These are phyloP conservation scores for Hypoxylon sp. DNA, from an alignment of 2,329 filamentous ascomycete genomes.

Conservation along the genomic window DNA sequence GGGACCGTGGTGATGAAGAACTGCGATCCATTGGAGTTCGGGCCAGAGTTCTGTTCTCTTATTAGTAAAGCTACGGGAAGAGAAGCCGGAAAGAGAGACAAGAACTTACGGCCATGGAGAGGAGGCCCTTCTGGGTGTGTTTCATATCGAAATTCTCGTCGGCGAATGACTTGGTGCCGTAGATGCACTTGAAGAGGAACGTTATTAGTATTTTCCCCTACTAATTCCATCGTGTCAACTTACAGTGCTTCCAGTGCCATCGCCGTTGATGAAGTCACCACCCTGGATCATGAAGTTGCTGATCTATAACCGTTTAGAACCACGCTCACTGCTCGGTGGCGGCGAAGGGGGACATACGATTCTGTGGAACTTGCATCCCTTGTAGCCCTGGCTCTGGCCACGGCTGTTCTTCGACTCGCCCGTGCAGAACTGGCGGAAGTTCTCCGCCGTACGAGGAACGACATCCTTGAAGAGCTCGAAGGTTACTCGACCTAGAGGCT, in stretches of 20 bases:
- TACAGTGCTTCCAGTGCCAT: constrained; percentile 84
- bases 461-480: constrained; percentile 91
- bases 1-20: constrained; percentile 96
- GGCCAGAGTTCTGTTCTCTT: constrained; percentile 78
- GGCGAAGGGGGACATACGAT: constrained; percentile 70
- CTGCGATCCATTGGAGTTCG: constrained; percentile 92
- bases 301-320: constrained; percentile 67
- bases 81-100: not conserved
- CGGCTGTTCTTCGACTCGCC: constrained; percentile 85
- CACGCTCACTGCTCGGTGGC: not conserved
- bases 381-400: constrained; percentile 90
- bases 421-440: constrained; percentile 97
- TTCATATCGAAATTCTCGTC: constrained; percentile 90
- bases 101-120: constrained; percentile 88
- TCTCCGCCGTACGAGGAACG: constrained; percentile 90
- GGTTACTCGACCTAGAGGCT: constrained; percentile 86
- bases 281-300: constrained; percentile 98
- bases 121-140: constrained; percentile 81
- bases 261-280: constrained; percentile 93
- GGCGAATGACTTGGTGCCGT: constrained; percentile 83
- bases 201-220: constrained; percentile 10
- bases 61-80: constrained; percentile 17
- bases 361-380: constrained; percentile 92
- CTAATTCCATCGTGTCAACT: constrained; percentile 15
- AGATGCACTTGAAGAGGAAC: constrained; percentile 70